Conservation (phyloP, 495 filamentous ascomycete species). For the Penicillium goetzii region DNA sequence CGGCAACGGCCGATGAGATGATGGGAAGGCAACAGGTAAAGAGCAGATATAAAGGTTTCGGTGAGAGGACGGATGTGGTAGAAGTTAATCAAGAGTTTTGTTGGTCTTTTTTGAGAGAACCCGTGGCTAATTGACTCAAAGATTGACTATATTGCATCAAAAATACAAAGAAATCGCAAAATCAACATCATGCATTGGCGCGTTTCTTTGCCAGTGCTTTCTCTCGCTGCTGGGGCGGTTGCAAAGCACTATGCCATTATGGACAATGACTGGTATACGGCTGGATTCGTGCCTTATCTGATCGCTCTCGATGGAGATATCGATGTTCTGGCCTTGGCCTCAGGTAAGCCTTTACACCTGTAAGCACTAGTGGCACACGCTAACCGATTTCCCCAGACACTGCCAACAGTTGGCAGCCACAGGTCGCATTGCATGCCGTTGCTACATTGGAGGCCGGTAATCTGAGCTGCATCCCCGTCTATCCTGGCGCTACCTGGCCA, state of each 20-base stretch:
- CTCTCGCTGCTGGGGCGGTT: slow-evolving; percentile 18
- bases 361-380: background rate
- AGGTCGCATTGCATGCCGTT: slow-evolving; percentile 35
- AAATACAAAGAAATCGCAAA: background rate
- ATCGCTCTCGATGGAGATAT: slow-evolving; percentile 35
- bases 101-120: background rate
- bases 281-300: slow-evolving; percentile 37
- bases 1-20: slow-evolving; percentile 15
- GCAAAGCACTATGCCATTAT: slow-evolving; percentile 35
- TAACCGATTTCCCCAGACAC: slow-evolving; percentile 26
- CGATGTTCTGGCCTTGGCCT: slow-evolving; percentile 35
- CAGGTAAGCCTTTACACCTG: slow-evolving; percentile 18
- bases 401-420: slow-evolving; percentile 39
- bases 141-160: background rate
- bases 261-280: slow-evolving; percentile 43
- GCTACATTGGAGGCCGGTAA: slow-evolving; percentile 39
- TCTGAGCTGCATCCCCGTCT: slow-evolving; percentile 40
- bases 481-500: slow-evolving; percentile 37
- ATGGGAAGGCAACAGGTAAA: slow-evolving; percentile 11
- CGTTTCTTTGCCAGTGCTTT: slow-evolving; percentile 23
- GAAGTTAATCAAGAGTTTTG: background rate
- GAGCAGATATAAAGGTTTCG: slow-evolving; percentile 22
- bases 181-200: slow-evolving; percentile 22
- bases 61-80: slow-evolving; percentile 8
- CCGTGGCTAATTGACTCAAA: too few species aligned